Evolutionary conservation across 257 asterid genomes (phyloP), one percentile per base, ranked within the genome.

Genomic region (Solanum pennellii): DNA sequence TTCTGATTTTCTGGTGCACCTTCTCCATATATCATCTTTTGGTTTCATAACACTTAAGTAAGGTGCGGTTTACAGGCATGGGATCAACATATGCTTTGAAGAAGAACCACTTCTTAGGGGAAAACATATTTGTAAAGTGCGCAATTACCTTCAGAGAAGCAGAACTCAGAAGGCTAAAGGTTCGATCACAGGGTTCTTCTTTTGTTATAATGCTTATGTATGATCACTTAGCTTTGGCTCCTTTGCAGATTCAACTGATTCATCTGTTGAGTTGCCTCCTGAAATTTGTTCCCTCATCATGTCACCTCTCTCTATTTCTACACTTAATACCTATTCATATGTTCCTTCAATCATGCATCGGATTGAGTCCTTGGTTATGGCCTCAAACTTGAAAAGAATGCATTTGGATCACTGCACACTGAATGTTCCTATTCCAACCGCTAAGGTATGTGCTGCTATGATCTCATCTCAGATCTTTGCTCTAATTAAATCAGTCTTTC

Each of bases 311-410:
- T 89, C 96, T 7, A 52, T 92, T 11, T 91, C 93, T 25, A 90
- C 95, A 29, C 33, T 94, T 62, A 93, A 91, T 90, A 82, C 99
- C 2, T 96, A 94, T 89, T 87, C 98, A 2, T 92, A 88, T 89
- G 89, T 92, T 84, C 98, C 98, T 5, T 95, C 95, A 15, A 85
- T 95, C 66, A 93, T 96, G 98, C 98, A 95, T 89, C 93, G 99
- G 86, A 86, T 96, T 41, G 98, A 95, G 93, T 94, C 98, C 7
- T 89, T 95, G 89, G 92, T 95, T 45, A 15, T 94, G 44, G 99
- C 99, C 56, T 87, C 94, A 59, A 91, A 88, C 89, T 88, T 96
- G 92, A 94, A 90, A 86, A 91, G 90, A 60, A 90, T 91, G 87
- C 92, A 84, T 45, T 25, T 73, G 90, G 93, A 91, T 87, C 92